phyloP scores from a whole-genome alignment of 176 grass and related monocot genomes.

The Oryza coarctata region DNA sequence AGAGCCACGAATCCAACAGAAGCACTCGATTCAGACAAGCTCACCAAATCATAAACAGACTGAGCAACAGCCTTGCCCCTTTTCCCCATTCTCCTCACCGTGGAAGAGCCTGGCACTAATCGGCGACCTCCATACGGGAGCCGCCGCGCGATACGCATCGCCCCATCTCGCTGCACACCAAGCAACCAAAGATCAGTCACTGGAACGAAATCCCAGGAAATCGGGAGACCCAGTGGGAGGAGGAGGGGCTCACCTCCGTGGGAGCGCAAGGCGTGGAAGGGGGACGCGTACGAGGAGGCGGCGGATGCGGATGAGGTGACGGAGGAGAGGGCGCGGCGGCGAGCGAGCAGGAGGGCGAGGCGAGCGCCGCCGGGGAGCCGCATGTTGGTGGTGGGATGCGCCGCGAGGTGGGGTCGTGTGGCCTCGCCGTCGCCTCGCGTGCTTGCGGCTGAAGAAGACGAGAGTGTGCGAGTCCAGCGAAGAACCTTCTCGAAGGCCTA shows the following conservation, averaged over 20 bases:
- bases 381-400: slow-evolving; percentile 3
- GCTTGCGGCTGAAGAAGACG: slow-evolving; percentile 33
- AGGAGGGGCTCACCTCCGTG: slow-evolving; percentile 31
- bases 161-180: slow-evolving; percentile 30
- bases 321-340: slow-evolving; percentile 31
- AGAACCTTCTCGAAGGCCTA: neutral
- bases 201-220: neutral
- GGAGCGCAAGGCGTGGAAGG: neutral
- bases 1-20: neutral
- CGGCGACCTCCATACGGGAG: slow-evolving; percentile 14
- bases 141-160: neutral
- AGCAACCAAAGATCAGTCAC: neutral
- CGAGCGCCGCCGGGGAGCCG: slow-evolving; percentile 52
- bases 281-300: neutral
- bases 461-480: neutral
- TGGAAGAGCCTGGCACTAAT: slow-evolving; percentile 37
- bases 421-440: slow-evolving; percentile 38
- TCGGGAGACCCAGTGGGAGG: neutral
- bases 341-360: slow-evolving; percentile 49
- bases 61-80: neutral
- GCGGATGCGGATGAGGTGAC: slow-evolving; percentile 16
- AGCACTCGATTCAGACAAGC: neutral
- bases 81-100: neutral
- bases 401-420: slow-evolving; percentile 8
- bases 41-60: neutral